A percentile compares a stretch with the other conserved stretches of the same genome.
phyloP scores from a whole-genome alignment of 2,329 filamentous ascomycete species.

The Fusarium heterosporum region DNA sequence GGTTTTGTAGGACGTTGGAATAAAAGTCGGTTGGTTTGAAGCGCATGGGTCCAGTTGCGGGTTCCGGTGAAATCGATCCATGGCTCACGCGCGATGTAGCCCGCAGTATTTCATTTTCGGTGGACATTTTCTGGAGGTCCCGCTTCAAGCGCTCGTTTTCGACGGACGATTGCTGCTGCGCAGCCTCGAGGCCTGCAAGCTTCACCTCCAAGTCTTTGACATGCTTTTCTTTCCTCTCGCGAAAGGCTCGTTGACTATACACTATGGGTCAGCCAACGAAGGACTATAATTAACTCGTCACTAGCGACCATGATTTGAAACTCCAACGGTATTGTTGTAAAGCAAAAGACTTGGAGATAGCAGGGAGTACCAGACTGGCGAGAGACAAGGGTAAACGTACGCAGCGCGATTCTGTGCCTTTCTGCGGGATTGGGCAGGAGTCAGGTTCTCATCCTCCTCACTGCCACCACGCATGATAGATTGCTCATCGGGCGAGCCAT shows the following conservation, averaged over 20 bases:
- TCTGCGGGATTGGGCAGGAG: conserved; percentile 67
- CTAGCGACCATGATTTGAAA: not conserved
- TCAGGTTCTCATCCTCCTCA: conserved; percentile 68
- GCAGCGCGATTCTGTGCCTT: conserved; percentile 72
- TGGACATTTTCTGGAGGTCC: conserved; percentile 84
- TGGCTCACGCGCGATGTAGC: conserved; percentile 71
- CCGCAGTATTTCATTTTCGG: conserved; percentile 92
- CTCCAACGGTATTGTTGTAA: not conserved
- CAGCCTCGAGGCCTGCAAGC: conserved; percentile 79
- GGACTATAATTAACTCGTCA: not conserved
- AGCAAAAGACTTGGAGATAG: not conserved
- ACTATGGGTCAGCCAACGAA: conserved; percentile 29
- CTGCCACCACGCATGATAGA: conserved; percentile 55
- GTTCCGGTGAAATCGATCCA: conserved; percentile 58
- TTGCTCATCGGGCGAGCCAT: conserved; percentile 50
- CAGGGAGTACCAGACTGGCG: not conserved
- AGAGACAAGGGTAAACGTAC: conserved; percentile 57
- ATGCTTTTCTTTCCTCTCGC: conserved; percentile 93
- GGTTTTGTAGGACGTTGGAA: conserved; percentile 69
- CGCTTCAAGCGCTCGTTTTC: conserved; percentile 91
- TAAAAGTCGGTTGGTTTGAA: conserved; percentile 81
- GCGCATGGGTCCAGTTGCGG: conserved; percentile 74
- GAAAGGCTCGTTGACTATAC: conserved; percentile 89
- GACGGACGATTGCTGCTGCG: conserved; percentile 75
- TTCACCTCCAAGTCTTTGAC: conserved; percentile 94